A percentile compares a stretch with the other conserved stretches of the same genome.
These are phyloP conservation scores for Crepidotus variabilis DNA, from an alignment of 768 basidiomycete species.

Conservation along the genomic window DNA sequence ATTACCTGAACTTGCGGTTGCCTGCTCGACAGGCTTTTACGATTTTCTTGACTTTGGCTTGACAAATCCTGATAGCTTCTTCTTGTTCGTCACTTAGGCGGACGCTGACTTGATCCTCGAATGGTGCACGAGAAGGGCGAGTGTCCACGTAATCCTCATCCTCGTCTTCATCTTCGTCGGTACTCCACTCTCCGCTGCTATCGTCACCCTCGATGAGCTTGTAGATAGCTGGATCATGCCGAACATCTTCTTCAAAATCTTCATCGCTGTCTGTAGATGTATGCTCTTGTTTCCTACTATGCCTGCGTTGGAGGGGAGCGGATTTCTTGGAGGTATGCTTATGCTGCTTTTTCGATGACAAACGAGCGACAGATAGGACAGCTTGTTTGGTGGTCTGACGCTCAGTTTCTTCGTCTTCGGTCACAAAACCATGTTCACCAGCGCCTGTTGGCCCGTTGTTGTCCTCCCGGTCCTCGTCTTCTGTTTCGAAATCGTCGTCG, in stretches of 20 bases:
- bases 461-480: neutral
- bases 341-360: too few relatives aligned
- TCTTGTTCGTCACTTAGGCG: slow-evolving; percentile 48
- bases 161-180: neutral
- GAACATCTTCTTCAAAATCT: neutral
- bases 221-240: neutral
- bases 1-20: slow-evolving; percentile 48
- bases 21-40: slow-evolving; percentile 40
- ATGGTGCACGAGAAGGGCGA: neutral
- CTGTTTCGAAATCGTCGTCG: neutral
- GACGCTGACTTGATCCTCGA: slow-evolving; percentile 35
- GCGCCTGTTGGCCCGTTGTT: neutral
- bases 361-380: neutral
- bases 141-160: neutral
- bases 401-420: neutral
- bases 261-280: neutral
- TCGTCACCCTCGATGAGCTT: neutral
- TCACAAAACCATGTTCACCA: neutral
- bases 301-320: too few relatives aligned
- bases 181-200: neutral
- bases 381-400: neutral
- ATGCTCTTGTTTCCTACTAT: neutral
- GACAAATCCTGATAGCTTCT: slow-evolving; percentile 45
- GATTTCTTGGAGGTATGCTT: too few relatives aligned
- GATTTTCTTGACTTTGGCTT: slow-evolving; percentile 40